Conservation (phyloP, 228 moss, liverwort and hornwort genomes). For the Sphagnum magellanicum region DNA sequence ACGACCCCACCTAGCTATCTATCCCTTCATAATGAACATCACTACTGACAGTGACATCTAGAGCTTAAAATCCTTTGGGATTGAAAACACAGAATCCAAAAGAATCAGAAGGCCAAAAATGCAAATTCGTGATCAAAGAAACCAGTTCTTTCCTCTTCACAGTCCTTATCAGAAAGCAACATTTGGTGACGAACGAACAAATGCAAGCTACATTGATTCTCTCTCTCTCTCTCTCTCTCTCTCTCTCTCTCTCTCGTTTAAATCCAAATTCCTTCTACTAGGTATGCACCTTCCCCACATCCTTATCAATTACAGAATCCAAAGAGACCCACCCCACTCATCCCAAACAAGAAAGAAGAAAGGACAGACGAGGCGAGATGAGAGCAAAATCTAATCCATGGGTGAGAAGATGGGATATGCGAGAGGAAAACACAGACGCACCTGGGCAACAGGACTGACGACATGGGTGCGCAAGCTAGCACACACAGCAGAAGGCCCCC, state of each 20-base stretch:
- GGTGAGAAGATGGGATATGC: slow-evolving; percentile 1
- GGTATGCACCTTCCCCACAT: neutral
- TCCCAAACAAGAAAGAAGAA: neutral
- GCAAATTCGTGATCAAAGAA: too few relatives aligned
- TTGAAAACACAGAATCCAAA: neutral
- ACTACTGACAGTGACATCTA: too few relatives aligned
- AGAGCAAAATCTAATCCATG: neutral
- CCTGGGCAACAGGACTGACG: slow-evolving; percentile 57
- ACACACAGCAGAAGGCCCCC: slow-evolving; percentile 84
- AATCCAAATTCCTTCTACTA: neutral
- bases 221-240: neutral
- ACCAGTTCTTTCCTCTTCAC: too few relatives aligned
- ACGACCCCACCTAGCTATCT: too few relatives aligned
- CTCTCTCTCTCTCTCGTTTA: neutral
- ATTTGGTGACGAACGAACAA: neutral
- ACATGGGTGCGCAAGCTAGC: slow-evolving; percentile 71
- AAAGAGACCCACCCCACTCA: neutral
- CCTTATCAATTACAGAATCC: neutral
- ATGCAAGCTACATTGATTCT: neutral
- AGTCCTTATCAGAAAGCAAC: neutral
- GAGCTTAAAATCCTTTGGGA: neutral
- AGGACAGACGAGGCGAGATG: neutral
- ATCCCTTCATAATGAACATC: too few relatives aligned
- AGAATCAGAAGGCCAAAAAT: neutral
- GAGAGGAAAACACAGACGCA: slow-evolving; percentile 15